Evolutionary conservation across 805 yeast genomes (phyloP).

Genomic region (Candida chilensis): DNA sequence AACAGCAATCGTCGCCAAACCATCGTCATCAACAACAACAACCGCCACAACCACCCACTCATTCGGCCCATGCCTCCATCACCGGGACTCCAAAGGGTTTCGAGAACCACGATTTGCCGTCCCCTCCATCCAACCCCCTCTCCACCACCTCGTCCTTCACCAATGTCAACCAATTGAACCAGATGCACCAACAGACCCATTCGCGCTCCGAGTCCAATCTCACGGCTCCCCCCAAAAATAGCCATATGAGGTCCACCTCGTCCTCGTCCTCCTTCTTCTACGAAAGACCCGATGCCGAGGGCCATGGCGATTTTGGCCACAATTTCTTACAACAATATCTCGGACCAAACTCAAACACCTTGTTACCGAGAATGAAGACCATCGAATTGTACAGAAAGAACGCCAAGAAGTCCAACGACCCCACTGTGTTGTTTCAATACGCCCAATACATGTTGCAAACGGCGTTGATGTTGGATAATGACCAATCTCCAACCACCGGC

Average conservation of each 20-base stretch:
- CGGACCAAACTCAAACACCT: conserved; percentile 37
- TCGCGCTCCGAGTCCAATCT: conserved; percentile 17
- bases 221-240: background rate
- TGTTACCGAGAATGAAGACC: conserved; percentile 74
- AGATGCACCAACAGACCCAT: conserved; percentile 1
- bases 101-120: conserved; percentile 3
- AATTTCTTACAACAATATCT: conserved; percentile 41
- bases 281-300: conserved; percentile 19
- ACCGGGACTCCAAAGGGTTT: too few relatives aligned
- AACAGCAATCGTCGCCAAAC: too few relatives aligned
- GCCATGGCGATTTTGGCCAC: conserved; percentile 42
- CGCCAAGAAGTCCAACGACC: conserved; percentile 79
- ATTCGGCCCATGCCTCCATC: too few relatives aligned
- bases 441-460: conserved; percentile 88
- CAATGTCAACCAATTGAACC: conserved; percentile 14
- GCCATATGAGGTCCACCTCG: background rate
- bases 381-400: conserved; percentile 81
- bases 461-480: conserved; percentile 51
- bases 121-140: conserved; percentile 18
- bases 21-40: too few relatives aligned
- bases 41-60: too few relatives aligned
- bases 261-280: conserved; percentile 22
- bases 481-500: conserved; percentile 2
- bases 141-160: conserved; percentile 26
- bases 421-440: conserved; percentile 78